phyloP scores from a whole-genome alignment of 1,139 yeast species.

The Taphrina pruni region DNA sequence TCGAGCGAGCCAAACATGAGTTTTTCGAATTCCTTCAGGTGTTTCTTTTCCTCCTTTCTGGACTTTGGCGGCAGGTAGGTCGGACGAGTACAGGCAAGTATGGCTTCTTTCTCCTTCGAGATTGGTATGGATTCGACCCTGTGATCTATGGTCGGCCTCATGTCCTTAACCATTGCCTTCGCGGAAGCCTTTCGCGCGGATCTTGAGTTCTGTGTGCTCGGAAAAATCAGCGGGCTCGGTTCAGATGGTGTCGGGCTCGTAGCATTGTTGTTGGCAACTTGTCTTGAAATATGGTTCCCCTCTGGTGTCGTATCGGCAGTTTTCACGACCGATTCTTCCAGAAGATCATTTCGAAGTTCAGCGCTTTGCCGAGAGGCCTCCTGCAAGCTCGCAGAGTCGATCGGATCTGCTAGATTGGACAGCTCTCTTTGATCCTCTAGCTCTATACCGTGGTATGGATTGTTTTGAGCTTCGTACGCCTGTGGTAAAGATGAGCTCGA shows the following conservation, averaged over 20 bases:
- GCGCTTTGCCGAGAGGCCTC: background rate
- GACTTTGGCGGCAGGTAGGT: slow-evolving; percentile 72
- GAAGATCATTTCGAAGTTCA: background rate
- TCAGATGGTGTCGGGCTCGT: background rate
- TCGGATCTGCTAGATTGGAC: background rate
- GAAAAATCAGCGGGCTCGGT: background rate
- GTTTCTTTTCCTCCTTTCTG: slow-evolving; percentile 61
- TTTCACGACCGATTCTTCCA: background rate
- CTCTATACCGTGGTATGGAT: background rate
- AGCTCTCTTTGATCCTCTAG: background rate
- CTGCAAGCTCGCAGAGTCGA: background rate
- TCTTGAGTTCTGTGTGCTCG: slow-evolving; percentile 2
- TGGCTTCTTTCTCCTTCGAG: slow-evolving; percentile 50
- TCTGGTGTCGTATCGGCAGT: background rate
- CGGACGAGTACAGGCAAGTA: slow-evolving; percentile 64
- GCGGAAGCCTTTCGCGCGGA: slow-evolving; percentile 34
- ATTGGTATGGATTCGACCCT: slow-evolving; percentile 44
- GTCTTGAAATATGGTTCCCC: background rate
- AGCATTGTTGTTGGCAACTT: background rate
- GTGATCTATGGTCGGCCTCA: slow-evolving; percentile 24
- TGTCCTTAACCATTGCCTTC: slow-evolving; percentile 20
- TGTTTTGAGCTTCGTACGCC: background rate
- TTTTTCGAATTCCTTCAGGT: slow-evolving; percentile 62
- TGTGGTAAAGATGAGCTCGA: slow-evolving; percentile 15
- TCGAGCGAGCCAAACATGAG: slow-evolving; percentile 60